Percentiles rank a stretch among this genome's conserved stretches.
Evolutionary conservation across 2,329 filamentous ascomycete genomes (phyloP).

Genomic region (Verticillium longisporum): DNA sequence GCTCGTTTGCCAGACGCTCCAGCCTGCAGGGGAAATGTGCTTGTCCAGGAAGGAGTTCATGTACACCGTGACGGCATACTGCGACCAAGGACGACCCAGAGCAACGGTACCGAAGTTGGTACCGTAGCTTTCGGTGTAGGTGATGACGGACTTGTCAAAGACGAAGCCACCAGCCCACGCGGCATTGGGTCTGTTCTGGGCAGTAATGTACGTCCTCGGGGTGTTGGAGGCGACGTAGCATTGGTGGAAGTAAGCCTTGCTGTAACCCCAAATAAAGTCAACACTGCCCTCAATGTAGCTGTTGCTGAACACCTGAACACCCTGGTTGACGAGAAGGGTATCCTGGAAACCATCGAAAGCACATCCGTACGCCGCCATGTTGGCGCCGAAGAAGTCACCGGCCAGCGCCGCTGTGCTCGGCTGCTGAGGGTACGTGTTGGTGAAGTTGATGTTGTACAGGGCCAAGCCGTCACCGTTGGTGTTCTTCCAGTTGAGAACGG

Average conservation of each 20-base stretch:
- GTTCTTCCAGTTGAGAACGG: constrained; percentile 36
- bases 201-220: constrained; percentile 21
- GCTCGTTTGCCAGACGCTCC: constrained; percentile 45
- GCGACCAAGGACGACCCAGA: constrained; percentile 39
- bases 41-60: constrained; percentile 39
- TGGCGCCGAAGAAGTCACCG: constrained; percentile 24
- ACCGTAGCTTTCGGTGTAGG: constrained; percentile 13
- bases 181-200: constrained; percentile 20
- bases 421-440: constrained; percentile 28
- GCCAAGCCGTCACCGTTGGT: constrained; percentile 37
- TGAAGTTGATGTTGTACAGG: constrained; percentile 53
- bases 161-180: constrained; percentile 23
- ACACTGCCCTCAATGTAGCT: constrained; percentile 38
- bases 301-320: constrained; percentile 37
- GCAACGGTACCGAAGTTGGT: constrained; percentile 12
- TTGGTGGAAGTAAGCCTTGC: constrained; percentile 26
- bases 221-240: constrained; percentile 30
- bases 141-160: constrained; percentile 20
- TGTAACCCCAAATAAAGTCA: constrained; percentile 38
- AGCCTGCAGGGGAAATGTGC: constrained; percentile 53
- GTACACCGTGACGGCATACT: constrained; percentile 39
- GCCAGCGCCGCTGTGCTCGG: constrained; percentile 18
- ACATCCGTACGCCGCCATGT: constrained; percentile 33
- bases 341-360: constrained; percentile 40
- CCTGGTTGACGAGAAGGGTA: constrained; percentile 37